Base-by-base conservation (phyloP, 306 rosid species). In the Corylus heterophylla region DNA sequence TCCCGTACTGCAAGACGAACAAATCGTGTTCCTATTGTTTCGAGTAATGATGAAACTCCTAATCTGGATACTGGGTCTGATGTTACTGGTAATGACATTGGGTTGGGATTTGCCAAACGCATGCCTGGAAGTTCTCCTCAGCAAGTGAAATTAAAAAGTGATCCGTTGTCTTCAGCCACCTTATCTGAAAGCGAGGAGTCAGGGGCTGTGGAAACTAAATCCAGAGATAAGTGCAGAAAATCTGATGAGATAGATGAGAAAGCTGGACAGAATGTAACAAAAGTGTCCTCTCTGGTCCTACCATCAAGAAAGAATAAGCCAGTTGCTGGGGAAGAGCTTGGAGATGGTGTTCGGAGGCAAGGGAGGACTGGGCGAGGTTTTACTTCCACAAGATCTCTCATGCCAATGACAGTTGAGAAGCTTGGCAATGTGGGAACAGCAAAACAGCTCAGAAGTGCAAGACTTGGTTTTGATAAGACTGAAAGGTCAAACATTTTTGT, bases 161-260 rank as follows among this genome's bases (percentile, higher is more conserved):
- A 95, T 3, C 87, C 94, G 39, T 79, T 94, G 74, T 86, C 97
- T 76, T 87, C 97, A 51, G 84, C 95, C 66, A 89, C 88, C 77
- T 83, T 87, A 78, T 95, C 99, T 50, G 99, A 93, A 84, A 96
- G 99, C 74, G 99, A 96, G 85, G 99, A 96, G 87, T 96, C 97
- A 22, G 99, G 96, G 81, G 86, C 79, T 82, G 92, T 80, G 50
- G 99, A 93, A 73, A 87, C 76, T 72, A 93, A 90, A 82, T 90
- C 93, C 10, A 87, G 93, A 83, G 97, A 91, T 17, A 96, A 90
- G 86, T 86, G 85, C 29, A 85, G 91, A 81, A 93, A 88, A 80
- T 70, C 87, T 1, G 98, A 91, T 70, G 96, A 93, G 73, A 69
- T 85, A 45, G 96, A 93, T 83, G 97, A 88, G 83, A 96, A 93